phyloP scores from a whole-genome alignment of 345 rosid species.

The Euphorbia lathyris region DNA sequence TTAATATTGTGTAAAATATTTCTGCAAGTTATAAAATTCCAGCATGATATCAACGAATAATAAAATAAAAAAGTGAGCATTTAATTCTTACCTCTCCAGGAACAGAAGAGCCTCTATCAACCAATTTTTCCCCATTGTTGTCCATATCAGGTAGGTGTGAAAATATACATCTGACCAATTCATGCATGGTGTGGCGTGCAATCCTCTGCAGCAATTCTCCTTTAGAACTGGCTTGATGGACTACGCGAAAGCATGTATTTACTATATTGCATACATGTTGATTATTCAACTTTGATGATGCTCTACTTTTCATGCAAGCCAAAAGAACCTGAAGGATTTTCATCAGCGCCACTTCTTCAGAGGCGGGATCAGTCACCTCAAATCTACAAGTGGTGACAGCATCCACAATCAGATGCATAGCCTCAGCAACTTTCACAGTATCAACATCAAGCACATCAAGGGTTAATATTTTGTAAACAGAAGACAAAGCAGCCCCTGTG shows the following conservation, averaged over 20 bases:
- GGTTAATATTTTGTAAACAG: conserved; percentile 66
- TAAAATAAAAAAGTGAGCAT: neutral
- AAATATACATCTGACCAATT: conserved; percentile 66
- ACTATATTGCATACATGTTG: conserved; percentile 66
- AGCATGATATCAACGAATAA: conserved; percentile 5
- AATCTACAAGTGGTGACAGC: conserved; percentile 68
- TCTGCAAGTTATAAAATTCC: neutral
- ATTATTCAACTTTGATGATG: conserved; percentile 57
- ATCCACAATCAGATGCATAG: conserved; percentile 63
- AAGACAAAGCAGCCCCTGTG: conserved; percentile 73
- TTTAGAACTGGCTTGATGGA: conserved; percentile 68
- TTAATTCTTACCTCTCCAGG: conserved; percentile 36
- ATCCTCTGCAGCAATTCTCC: conserved; percentile 74
- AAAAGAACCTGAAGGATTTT: conserved; percentile 81
- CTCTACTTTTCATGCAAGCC: conserved; percentile 75
- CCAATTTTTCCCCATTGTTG: conserved; percentile 17
- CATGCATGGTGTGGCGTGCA: conserved; percentile 75
- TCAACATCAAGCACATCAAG: conserved; percentile 55
- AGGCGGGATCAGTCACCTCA: conserved; percentile 71
- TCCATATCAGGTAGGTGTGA: conserved; percentile 52
- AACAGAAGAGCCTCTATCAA: conserved; percentile 19
- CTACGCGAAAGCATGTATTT: conserved; percentile 68
- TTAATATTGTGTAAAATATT: neutral
- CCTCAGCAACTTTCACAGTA: conserved; percentile 56
- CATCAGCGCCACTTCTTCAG: conserved; percentile 76